Evolutionary conservation across 768 basidiomycete species (phyloP), one percentile per base, ranked within the genome.

Genomic region (Leccinum obscurum): DNA sequence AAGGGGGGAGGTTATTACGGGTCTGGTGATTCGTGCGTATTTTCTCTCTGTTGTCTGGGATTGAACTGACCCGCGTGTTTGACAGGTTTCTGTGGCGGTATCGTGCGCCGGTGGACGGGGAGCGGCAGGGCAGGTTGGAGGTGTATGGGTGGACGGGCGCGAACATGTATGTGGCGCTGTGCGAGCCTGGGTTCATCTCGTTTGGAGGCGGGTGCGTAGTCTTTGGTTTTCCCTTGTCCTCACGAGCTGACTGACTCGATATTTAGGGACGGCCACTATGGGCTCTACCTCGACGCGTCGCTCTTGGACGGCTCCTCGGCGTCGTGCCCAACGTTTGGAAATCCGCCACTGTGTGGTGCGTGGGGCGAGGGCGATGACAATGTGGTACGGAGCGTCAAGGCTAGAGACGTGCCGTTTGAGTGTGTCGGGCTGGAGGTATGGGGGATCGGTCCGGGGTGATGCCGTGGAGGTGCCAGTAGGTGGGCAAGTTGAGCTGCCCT

Each of bases 371-470:
- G 68, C 3, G 26, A 32, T 37, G 24, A 17, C 6, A 54, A 57
- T 32, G 3, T 41, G 20, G 15, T 50, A 49, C 4, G 78, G 81
- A 0, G 69, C 76, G 0, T 48, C 8, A 55, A n/a, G 6, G 49
- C 52, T 1, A 76, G 77, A 57, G 83, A 81, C 7, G 81, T 82
- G 9, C 74, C 78, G n/a, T 98, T 98, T 65, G 93, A 96, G 69
- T 93, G 93, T 72, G 88, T 96, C 0, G 94, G 90, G 14, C 72
- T 98, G 56, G 95, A 98, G 69, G 92, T 95, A 0, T 97, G 95
- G 95, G 88, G 84, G 4, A 77, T 94, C 48, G 87, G 86, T 4
- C 26, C 37, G 10, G 54, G 44, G 6, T 58, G 52, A 56, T 15
- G 6, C 1, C 10, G 10, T 30, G 9, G 3, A 30, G 32, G 32